These are phyloP conservation scores for Moniliophthora roreri DNA, from an alignment of 1,284 basidiomycete genomes.

Conservation along the genomic window DNA sequence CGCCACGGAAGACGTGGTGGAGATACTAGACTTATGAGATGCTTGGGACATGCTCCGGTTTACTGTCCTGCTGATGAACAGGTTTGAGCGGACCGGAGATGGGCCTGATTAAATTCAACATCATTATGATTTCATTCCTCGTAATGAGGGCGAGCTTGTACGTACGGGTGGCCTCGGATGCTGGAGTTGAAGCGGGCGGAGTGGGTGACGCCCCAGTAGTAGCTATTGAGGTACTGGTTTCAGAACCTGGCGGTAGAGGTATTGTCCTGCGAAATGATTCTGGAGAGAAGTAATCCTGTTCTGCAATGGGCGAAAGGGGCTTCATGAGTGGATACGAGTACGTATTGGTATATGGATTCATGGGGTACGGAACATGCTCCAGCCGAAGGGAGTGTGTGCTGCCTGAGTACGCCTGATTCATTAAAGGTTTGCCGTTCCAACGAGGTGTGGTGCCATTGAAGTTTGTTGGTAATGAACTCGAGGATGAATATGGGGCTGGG, in stretches of 20 bases:
- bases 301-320: slow-evolving; percentile 53
- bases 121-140: slow-evolving; percentile 9
- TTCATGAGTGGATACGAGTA: slow-evolving; percentile 34
- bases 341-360: slow-evolving; percentile 33
- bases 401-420: slow-evolving; percentile 26
- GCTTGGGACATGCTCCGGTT: slow-evolving; percentile 57
- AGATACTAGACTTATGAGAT: slow-evolving; percentile 48
- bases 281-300: slow-evolving; percentile 56
- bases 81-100: slow-evolving; percentile 37
- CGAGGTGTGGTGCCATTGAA: slow-evolving; percentile 17
- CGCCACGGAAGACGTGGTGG: slow-evolving; percentile 32
- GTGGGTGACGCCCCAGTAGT: not conserved
- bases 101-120: slow-evolving; percentile 28
- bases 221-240: slow-evolving; percentile 17
- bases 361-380: slow-evolving; percentile 22
- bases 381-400: slow-evolving; percentile 35
- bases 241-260: slow-evolving; percentile 27
- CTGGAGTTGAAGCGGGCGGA: slow-evolving; percentile 30
- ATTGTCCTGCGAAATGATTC: slow-evolving; percentile 32
- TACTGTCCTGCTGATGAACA: slow-evolving; percentile 55
- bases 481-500: slow-evolving; percentile 23
- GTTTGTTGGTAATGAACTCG: slow-evolving; percentile 16
- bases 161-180: slow-evolving; percentile 34
- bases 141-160: slow-evolving; percentile 17
- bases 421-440: slow-evolving; percentile 6